Base-by-base conservation (phyloP, 805 yeast genomes). In the Candida vaughaniae region DNA sequence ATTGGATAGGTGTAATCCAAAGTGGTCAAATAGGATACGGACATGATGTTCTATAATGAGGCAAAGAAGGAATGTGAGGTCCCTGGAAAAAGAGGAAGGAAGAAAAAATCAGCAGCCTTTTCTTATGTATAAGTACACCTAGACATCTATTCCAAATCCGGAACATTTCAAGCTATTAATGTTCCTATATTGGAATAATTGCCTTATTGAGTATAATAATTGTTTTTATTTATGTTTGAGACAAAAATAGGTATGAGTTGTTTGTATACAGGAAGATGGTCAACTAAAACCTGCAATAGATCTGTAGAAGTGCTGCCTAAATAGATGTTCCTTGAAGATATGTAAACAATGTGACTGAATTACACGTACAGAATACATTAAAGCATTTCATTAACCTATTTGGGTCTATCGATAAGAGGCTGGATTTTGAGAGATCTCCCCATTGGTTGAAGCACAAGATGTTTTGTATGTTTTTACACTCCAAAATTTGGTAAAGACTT, bases 1-100 rank as follows among this genome's bases (percentile, higher is more conserved):
- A 42, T 39, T 2, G 49, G 49, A 28, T 22, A 45, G 7, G 49
- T 45, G 25, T 45, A 45, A 9, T 45, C 39, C 16, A 42, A 38
- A n/a, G 38, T 26, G 18, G 44, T 43, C 16, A 35, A 37, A 26
- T 44, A 35, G 19, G 15, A 17, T 18, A 41, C 36, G 9, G 10
- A 7, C 6, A 20, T 20, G 10, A 20, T 6, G 10, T 20, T 20
- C 23, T 20, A 20, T 20, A 20, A 20, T 7, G 6, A 10, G 23
- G 6, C 10, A 20, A 20, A 20, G 23, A 20, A 20, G 23, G 23
- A 20, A 20, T 20, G 23, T 6, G 10, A 20, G 23, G 23, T 6
- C 10, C 23, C 23, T 10, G 6, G 23, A 20, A 10, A 20, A 20
- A 10, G 10, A 20, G 10, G 23, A 20, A 20, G 23, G 10, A 20